Percentiles rank a stretch among this genome's conserved stretches.
Evolutionary conservation across 139 green algal species (phyloP).

Genomic region (Tetradesmus obliquus): DNA sequence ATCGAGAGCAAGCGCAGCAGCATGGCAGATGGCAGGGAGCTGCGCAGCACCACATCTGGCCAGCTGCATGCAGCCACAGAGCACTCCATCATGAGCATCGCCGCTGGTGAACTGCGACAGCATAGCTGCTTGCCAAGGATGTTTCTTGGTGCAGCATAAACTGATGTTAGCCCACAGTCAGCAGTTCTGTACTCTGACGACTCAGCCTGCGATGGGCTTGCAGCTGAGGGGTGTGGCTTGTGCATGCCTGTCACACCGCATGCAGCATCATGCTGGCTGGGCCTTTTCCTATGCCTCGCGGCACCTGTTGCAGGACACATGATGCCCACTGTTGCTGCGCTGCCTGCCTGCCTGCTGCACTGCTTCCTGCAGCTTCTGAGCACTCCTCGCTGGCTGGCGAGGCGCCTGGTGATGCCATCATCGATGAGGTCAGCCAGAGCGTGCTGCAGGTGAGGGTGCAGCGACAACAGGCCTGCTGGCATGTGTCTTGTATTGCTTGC

Average conservation of each 20-base stretch:
- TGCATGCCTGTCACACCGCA: too few species aligned
- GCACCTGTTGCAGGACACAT: neutral
- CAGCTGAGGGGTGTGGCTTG: neutral
- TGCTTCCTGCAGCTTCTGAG: constrained; percentile 10
- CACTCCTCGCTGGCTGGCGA: neutral
- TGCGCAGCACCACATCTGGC: neutral
- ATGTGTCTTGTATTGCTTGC: neutral
- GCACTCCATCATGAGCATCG: neutral
- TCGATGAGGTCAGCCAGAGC: constrained; percentile 23
- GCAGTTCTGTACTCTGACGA: too few species aligned
- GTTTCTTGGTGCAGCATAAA: too few species aligned
- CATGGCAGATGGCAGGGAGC: neutral
- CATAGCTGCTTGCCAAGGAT: neutral
- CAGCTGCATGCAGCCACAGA: neutral
- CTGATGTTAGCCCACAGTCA: too few species aligned
- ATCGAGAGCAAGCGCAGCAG: neutral
- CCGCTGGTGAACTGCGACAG: neutral
- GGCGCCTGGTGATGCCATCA: neutral
- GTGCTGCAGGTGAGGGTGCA: neutral
- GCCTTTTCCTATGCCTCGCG: too few species aligned
- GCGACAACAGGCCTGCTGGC: neutral
- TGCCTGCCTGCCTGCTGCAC: neutral
- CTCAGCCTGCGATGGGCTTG: too few species aligned
- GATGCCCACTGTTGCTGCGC: neutral
- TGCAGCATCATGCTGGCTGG: neutral